Evolutionary conservation across 768 basidiomycete species (phyloP).

Genomic region (Austroboletus eburneus): DNA sequence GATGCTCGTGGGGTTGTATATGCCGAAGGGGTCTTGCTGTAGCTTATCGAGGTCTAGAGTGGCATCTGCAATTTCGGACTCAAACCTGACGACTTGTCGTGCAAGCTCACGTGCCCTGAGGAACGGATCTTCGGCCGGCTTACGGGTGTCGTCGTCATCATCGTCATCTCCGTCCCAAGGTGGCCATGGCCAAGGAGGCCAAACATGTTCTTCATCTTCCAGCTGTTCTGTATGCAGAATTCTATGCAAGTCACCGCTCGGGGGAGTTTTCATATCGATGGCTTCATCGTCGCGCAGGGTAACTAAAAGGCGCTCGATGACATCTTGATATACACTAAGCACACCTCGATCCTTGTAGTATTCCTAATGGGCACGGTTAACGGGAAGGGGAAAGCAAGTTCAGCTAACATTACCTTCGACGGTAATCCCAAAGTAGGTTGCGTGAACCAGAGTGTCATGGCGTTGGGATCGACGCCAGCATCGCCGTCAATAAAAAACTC

Average conservation of each 20-base stretch:
- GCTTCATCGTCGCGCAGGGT: slow-evolving; percentile 48
- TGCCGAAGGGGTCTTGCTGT: slow-evolving; percentile 75
- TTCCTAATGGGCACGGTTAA: slow-evolving; percentile 46
- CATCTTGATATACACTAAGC: slow-evolving; percentile 62
- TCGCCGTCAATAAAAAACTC: slow-evolving; percentile 87
- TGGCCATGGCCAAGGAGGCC: slow-evolving; percentile 85
- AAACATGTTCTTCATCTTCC: slow-evolving; percentile 37
- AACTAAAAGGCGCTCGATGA: slow-evolving; percentile 63
- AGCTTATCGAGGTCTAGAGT: slow-evolving; percentile 78
- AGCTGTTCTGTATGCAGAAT: slow-evolving; percentile 36
- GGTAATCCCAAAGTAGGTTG: slow-evolving; percentile 81
- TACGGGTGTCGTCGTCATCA: slow-evolving; percentile 38
- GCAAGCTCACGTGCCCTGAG: slow-evolving; percentile 61
- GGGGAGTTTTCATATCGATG: slow-evolving; percentile 9
- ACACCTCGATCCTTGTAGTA: slow-evolving; percentile 81
- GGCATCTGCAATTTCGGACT: slow-evolving; percentile 70
- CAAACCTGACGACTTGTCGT: slow-evolving; percentile 69
- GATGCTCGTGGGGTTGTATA: slow-evolving; percentile 82
- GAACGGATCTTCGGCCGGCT: slow-evolving; percentile 30
- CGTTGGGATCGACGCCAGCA: slow-evolving; percentile 77
- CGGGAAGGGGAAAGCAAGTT: neutral
- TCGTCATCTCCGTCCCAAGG: slow-evolving; percentile 73
- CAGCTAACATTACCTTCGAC: slow-evolving; percentile 56
- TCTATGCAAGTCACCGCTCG: slow-evolving; percentile 16
- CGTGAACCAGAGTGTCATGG: slow-evolving; percentile 81